A percentile compares a stretch with the other conserved stretches of the same genome.
These are phyloP conservation scores for Acanthamoeba castellanii DNA, from an alignment of 208 protist genomes.

Conservation along the genomic window DNA sequence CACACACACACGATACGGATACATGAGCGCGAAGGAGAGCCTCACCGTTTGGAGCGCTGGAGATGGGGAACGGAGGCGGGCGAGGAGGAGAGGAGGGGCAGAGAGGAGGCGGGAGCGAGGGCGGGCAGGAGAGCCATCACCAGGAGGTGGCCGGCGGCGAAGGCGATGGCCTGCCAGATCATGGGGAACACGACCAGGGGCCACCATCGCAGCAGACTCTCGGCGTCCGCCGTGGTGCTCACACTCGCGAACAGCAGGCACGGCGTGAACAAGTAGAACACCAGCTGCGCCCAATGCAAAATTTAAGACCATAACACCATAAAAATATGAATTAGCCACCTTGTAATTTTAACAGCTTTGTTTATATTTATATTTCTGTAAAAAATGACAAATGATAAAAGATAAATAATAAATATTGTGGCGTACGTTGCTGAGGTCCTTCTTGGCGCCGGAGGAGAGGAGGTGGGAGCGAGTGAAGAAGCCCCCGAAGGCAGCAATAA, in stretches of 20 bases:
- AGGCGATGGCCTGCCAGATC: background rate
- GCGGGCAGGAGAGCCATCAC: background rate
- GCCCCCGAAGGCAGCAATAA: background rate
- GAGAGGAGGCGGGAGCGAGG: background rate
- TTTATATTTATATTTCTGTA: background rate
- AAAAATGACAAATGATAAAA: background rate
- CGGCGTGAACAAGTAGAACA: constrained; percentile 42
- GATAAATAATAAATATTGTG: background rate
- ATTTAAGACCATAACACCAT: too few relatives aligned
- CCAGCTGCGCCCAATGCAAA: background rate
- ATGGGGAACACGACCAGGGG: constrained; percentile 50
- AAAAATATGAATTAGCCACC: too few relatives aligned
- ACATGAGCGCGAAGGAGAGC: background rate
- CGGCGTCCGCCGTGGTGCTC: constrained; percentile 15
- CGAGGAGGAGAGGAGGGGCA: background rate
- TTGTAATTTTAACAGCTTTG: too few relatives aligned
- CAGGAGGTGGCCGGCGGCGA: background rate
- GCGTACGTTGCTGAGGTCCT: constrained; percentile 62
- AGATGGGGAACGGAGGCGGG: background rate
- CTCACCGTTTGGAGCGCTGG: background rate
- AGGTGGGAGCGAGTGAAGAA: background rate
- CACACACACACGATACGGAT: background rate
- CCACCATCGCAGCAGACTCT: constrained; percentile 1
- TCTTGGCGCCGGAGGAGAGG: background rate
- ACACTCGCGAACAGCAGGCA: constrained; percentile 29